Evolutionary conservation across 1,284 basidiomycete species (phyloP), one percentile per base, ranked within the genome.

Genomic region (Austroboletus niveus): DNA sequence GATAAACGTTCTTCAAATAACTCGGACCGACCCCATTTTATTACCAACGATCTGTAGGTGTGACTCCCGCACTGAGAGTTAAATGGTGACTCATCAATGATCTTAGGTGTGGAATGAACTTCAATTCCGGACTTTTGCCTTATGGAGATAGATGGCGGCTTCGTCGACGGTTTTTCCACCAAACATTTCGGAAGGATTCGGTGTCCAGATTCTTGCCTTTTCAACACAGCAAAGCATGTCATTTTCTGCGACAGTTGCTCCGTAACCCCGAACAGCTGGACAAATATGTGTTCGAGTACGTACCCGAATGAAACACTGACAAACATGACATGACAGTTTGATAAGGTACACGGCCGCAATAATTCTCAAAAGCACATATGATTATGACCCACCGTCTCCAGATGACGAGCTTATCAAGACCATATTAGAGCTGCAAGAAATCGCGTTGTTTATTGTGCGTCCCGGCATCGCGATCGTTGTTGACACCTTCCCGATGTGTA

Each of bases 121-220:
- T 49, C 2, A 38, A 34, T 10, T 17, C 45, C 1, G 30, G 4
- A 6, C 20, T 52, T 2, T 14, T 58, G 22, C 36, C 42, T 0
- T 60, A 60, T 11, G 54, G 55, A 3, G 45, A 57, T 8, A 27
- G 11, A 29, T 59, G 53, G 58, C 44, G 59, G 7, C 22, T 59
- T 14, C 56, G 56, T 29, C 48, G 59, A 7, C 45, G 46, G 6
- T 44, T 61, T 43, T 47, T 56, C n/a, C 56, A 57, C 40, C 46
- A 59, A 17, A 52, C 57, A 2, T 49, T 59, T 45, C 48, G 49
- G 5, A 2, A 20, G 1, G 47, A 53, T 1, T 41, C 42, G 1
- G 36, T 42, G 3, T 1, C 39, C 0, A 52, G 50, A 42, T 61
- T 61, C 29, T 1, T 41, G 1, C 52, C 57, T 4, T 14, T 47